phyloP scores from a whole-genome alignment of 495 filamentous ascomycete genomes.

The Penicillium pulvis region DNA sequence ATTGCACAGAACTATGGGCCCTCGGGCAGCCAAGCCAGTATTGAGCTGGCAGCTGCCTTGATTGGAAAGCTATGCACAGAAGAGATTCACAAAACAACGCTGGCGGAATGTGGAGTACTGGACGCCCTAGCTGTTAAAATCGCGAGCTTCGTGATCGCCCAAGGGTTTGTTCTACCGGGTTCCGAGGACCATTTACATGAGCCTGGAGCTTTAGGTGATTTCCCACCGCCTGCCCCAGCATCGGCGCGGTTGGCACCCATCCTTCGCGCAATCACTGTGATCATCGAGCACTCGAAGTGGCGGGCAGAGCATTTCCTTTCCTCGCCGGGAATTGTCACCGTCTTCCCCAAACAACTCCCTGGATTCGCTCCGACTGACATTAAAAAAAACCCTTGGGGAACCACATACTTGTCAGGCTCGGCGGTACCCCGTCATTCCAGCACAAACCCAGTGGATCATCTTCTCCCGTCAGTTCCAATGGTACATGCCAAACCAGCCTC shows the following conservation, averaged over 20 bases:
- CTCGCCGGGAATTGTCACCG: slow-evolving; percentile 71
- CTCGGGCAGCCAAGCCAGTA: slow-evolving; percentile 61
- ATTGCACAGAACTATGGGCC: slow-evolving; percentile 58
- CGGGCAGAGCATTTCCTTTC: slow-evolving; percentile 76
- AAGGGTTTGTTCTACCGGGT: slow-evolving; percentile 65
- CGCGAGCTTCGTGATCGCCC: slow-evolving; percentile 68
- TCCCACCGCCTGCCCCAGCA: slow-evolving; percentile 56
- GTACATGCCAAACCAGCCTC: slow-evolving; percentile 34
- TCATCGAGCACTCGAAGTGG: slow-evolving; percentile 78
- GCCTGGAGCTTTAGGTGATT: slow-evolving; percentile 33
- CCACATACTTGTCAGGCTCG: slow-evolving; percentile 46
- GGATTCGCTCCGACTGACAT: slow-evolving; percentile 47
- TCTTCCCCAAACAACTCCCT: slow-evolving; percentile 60
- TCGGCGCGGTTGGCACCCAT: slow-evolving; percentile 65
- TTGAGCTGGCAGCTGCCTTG: slow-evolving; percentile 65
- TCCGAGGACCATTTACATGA: slow-evolving; percentile 41
- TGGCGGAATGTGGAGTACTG: slow-evolving; percentile 73
- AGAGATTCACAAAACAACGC: slow-evolving; percentile 64
- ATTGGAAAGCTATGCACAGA: slow-evolving; percentile 69
- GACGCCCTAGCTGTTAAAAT: slow-evolving; percentile 78
- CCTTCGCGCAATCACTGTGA: slow-evolving; percentile 77
- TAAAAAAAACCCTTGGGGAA: slow-evolving; percentile 50
- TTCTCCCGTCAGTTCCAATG: slow-evolving; percentile 56
- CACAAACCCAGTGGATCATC: slow-evolving; percentile 58
- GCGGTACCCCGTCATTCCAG: slow-evolving; percentile 44